Conservation (phyloP, 2,329 filamentous ascomycete genomes). For the Colletotrichum lupini region DNA sequence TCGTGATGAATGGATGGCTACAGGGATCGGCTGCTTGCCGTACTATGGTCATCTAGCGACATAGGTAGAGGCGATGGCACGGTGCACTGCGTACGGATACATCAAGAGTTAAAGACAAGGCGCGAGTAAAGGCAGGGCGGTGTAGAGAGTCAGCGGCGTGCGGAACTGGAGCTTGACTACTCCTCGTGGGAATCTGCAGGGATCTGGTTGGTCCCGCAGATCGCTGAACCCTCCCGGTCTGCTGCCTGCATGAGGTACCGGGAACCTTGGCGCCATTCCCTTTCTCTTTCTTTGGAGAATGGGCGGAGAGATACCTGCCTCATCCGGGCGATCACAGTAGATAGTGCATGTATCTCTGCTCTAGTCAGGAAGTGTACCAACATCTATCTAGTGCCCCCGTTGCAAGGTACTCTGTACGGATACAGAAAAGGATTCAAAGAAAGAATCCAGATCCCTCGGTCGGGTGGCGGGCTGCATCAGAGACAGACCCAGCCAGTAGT, state of each 20-base stretch:
- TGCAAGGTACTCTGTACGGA: background rate
- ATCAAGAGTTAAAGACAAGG: no score
- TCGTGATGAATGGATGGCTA: conserved; percentile 4
- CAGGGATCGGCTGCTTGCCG: background rate
- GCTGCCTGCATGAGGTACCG: conserved; percentile 3
- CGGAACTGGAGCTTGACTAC: conserved; percentile 2
- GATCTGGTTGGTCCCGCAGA: conserved; percentile 29
- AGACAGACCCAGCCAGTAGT: background rate
- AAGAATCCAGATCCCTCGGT: background rate
- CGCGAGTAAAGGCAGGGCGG: background rate
- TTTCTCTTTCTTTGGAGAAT: background rate
- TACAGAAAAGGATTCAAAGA: no score
- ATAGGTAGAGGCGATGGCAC: no score
- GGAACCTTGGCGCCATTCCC: background rate
- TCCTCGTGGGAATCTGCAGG: conserved; percentile 33
- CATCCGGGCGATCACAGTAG: background rate
- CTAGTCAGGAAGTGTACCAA: no score
- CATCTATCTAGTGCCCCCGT: no score
- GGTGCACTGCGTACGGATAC: background rate
- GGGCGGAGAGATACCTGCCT: background rate
- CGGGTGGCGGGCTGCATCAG: conserved; percentile 4
- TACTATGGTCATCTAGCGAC: no score
- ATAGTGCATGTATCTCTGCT: background rate
- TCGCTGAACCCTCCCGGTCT: conserved; percentile 21
- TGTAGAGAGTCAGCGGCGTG: conserved; percentile 1